A percentile compares a stretch with the other conserved stretches of the same genome.
These are phyloP conservation scores for Dendrobium officinale DNA, from an alignment of 106 monocot genomes.

Conservation along the genomic window DNA sequence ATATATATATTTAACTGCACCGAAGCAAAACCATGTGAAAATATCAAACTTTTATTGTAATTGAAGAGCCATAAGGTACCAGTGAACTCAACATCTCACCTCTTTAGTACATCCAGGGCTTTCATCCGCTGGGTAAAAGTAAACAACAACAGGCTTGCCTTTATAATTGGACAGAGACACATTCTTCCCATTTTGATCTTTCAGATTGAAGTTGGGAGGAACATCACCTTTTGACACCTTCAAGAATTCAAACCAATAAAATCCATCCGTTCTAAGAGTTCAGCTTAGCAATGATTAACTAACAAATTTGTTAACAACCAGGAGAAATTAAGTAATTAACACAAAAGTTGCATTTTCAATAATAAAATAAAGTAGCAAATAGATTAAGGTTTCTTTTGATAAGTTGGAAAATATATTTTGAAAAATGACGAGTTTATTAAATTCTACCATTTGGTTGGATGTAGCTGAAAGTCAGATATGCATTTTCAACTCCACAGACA, in stretches of 20 bases:
- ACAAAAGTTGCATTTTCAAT: background rate
- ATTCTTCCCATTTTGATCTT: constrained; percentile 78
- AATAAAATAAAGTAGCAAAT: too few species aligned
- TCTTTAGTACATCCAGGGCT: constrained; percentile 94
- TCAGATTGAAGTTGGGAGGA: constrained; percentile 64
- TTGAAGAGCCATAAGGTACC: background rate
- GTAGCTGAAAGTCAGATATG: too few species aligned
- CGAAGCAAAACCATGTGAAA: background rate
- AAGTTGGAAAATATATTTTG: background rate
- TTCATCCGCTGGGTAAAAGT: constrained; percentile 98
- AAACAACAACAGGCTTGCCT: constrained; percentile 87
- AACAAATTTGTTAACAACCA: background rate
- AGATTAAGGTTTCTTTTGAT: background rate
- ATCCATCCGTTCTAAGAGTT: background rate
- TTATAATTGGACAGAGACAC: constrained; percentile 66
- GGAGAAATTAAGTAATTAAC: background rate
- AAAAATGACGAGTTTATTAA: background rate
- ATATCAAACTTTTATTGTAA: too few species aligned
- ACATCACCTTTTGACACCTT: constrained; percentile 64
- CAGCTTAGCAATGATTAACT: background rate
- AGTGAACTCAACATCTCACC: constrained; percentile 22
- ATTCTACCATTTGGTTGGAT: too few species aligned
- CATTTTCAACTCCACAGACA: too few species aligned
- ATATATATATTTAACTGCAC: background rate
- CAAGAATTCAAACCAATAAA: constrained; percentile 5